Evolutionary conservation across 208 protist genomes (phyloP).

Genomic region (Trichomonas gallinae): DNA sequence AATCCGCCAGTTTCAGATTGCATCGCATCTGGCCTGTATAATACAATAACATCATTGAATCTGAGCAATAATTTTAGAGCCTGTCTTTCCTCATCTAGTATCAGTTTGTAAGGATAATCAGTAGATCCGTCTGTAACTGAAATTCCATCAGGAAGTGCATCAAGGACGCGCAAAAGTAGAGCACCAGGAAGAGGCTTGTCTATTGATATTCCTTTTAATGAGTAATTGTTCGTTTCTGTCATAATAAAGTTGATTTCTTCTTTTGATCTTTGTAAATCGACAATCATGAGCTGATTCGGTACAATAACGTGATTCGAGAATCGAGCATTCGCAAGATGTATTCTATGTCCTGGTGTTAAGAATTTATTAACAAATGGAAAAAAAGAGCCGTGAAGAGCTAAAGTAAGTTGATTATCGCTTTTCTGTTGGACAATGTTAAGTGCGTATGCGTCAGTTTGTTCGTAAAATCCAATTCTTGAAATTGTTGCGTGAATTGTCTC

Average conservation of each 20-base stretch:
- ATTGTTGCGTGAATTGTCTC: not conserved
- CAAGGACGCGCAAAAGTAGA: not conserved
- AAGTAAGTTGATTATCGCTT: not conserved
- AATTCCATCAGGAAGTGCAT: not conserved
- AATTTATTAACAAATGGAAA: not conserved
- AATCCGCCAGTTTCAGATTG: not conserved
- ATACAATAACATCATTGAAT: not conserved
- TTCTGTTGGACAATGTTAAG: not conserved
- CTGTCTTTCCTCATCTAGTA: not conserved
- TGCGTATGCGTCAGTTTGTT: not conserved
- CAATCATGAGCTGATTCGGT: not conserved
- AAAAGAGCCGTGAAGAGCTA: not conserved
- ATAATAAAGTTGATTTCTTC: not conserved
- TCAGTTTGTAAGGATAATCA: not conserved
- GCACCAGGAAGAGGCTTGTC: not conserved
- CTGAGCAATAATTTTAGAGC: not conserved
- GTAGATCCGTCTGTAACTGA: not conserved
- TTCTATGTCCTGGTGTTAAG: not conserved
- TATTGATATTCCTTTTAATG: not conserved
- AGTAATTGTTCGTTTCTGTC: too few species aligned
- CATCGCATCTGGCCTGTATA: not conserved
- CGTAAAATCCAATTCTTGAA: not conserved
- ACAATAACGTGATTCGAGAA: not conserved
- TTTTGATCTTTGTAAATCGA: not conserved
- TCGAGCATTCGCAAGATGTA: not conserved